phyloP scores from a whole-genome alignment of 2,329 filamentous ascomycete species.

The Penicillium nordicum region DNA sequence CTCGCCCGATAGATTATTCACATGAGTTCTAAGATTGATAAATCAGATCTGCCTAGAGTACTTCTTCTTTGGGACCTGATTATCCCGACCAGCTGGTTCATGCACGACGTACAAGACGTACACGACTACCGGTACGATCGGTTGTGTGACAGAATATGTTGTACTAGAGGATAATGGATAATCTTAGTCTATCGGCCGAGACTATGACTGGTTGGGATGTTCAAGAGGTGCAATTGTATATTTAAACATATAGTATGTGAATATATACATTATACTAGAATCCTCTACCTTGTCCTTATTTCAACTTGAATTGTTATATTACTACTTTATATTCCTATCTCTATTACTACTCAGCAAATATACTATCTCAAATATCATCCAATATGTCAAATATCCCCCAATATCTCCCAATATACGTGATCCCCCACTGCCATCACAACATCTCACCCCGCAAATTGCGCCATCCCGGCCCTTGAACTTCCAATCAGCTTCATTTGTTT shows the following conservation, averaged over 20 bases:
- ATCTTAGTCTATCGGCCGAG: background rate
- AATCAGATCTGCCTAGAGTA: background rate
- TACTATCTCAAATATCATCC: background rate
- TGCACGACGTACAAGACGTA: background rate
- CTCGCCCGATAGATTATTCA: background rate
- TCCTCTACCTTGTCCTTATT: background rate
- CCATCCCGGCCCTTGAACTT: slow-evolving; percentile 21
- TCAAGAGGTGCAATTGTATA: background rate
- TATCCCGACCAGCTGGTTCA: background rate
- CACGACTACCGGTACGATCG: background rate
- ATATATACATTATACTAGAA: background rate
- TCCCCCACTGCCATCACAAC: slow-evolving; percentile 22
- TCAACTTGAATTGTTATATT: background rate
- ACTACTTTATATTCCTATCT: background rate
- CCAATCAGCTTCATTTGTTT: slow-evolving; percentile 12
- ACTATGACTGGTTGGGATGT: background rate
- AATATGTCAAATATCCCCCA: too few species aligned
- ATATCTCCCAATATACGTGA: background rate
- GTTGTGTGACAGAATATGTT: background rate
- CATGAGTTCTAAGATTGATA: background rate
- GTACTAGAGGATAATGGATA: background rate
- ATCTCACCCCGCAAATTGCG: slow-evolving; percentile 30
- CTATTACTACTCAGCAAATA: background rate
- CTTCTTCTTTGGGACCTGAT: background rate
- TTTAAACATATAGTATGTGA: background rate